Evolutionary conservation across 1,284 basidiomycete genomes (phyloP).

Genomic region (Trametes sp.): DNA sequence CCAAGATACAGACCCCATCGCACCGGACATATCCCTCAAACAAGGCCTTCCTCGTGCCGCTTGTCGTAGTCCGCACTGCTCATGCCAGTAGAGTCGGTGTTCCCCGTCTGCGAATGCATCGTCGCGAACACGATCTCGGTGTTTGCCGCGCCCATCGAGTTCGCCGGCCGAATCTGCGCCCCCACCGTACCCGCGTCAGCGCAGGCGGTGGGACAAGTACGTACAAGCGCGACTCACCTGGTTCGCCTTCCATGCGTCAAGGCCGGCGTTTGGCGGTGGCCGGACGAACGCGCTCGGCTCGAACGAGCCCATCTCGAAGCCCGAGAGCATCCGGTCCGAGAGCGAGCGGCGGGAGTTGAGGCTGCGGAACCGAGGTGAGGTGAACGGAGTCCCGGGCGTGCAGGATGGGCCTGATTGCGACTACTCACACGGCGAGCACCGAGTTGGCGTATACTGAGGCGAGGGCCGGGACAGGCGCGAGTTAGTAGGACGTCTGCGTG

Average conservation of each 20-base stretch:
- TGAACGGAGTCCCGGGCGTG: not conserved
- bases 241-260: not conserved
- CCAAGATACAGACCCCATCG: too few species aligned
- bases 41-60: not conserved
- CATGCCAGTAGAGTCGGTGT: not conserved
- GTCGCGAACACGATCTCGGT: constrained; percentile 4
- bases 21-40: not conserved
- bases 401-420: too few species aligned
- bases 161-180: not conserved
- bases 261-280: not conserved
- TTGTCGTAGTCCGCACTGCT: not conserved
- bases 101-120: not conserved
- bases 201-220: not conserved
- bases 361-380: too few species aligned
- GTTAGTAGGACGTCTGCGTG: too few species aligned
- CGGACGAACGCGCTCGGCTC: not conserved
- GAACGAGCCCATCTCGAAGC: constrained; percentile 5
- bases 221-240: not conserved
- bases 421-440: not conserved
- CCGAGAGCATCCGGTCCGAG: not conserved
- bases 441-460: constrained; percentile 10
- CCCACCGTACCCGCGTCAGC: not conserved
- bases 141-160: not conserved
- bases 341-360: not conserved
- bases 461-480: not conserved